Base-by-base conservation (phyloP, 371 early-diverging fungal genomes). In the Synchytrium microbalum region DNA sequence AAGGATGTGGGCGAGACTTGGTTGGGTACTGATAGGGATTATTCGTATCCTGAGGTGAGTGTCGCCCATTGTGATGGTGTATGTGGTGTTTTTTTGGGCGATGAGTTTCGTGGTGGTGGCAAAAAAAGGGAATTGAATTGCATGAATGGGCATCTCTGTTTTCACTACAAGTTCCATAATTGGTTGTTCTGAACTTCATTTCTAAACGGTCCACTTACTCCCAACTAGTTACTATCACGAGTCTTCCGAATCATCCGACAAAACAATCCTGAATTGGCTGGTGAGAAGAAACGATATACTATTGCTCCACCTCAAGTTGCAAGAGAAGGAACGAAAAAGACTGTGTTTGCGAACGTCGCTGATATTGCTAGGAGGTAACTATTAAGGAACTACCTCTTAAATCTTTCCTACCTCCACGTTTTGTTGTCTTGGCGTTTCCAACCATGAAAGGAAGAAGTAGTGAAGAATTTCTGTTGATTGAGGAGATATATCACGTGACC, bases 301-400 rank as follows among this genome's bases (percentile, higher is more conserved):
- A 91, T 97, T 69, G 90, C 87, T 23, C 96, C 96, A 61, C 98
- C 99, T 28, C 85, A 89, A 61, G 88, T 98, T 46, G 78, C 82
- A 66, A 84, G 92, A 62, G 99, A 97, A 76, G 96, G 98, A 58
- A 89, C 86, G 79, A 95, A 95, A 84, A 95, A 95, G 82, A 91
- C 94, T 23, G 82, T 87, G 52, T 98, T 98, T 80, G 92, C 90
- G 66, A 98, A 98, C 74, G 83, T 97, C 23, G 84, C 88, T 61
- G 97, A 96, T 70, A 93, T 96, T 65, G 87, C 89, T 75, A 89
- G 88, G 72, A 80, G 93, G 82, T 85, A 71, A 32, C 24, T 16
- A 13, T 51, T 51, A n/a, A n/a, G 14, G 51, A 51, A 51, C n/a
- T n/a, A 51, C n/a, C 14, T n/a, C 13, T 51, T 51, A n/a, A 51